Base-by-base conservation (phyloP, 768 basidiomycete species). In the Tremella yokohamensis region DNA sequence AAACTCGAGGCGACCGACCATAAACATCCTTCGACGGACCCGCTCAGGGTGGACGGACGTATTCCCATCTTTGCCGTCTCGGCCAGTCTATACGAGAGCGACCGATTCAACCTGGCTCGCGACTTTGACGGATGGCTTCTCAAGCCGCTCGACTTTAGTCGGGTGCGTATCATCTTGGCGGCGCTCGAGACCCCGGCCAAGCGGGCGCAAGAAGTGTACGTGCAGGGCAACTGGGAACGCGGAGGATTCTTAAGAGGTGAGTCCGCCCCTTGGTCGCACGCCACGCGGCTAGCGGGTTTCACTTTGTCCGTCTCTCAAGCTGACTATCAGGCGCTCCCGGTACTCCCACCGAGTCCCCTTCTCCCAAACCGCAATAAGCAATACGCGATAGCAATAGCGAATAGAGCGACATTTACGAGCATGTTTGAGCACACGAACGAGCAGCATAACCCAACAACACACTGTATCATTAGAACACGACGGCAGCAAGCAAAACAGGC, bases 1-100 rank as follows among this genome's bases (percentile, higher is more conserved):
- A 77, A 81, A 16, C 56, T 86, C 3, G 88, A 90, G 72, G 70
- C 76, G 26, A 66, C 71, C 0, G 26, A 60, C 2, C 49, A 54
- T 2, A 29, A 58, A 47, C 25, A 42, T 20, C 22, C 24, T 57
- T 56, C 16, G 51, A 49, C 18, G 79, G 81, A 54, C 13, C 74
- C 78, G 1, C 82, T 87, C 0, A 75, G 82, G 42, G 62, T 85
- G 37, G 85, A 86, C 66, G 83, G 83, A 0, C 82, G 86, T 11
- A 83, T 89, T 45, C 88, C 88, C 4, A 87, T 90, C 52, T 85
- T 91, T 60, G 89, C 87, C 25, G 88, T 91, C 15, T 87, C 87
- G 1, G 88, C 88, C 0, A 87, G 87, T 12, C 78, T 89, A 8
- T 70, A 77, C 38, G 85, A 86, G 63, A 76, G 75, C 16, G 84